Evolutionary conservation across 2,329 filamentous ascomycete genomes (phyloP).

Genomic region (Colletotrichum scovillei): DNA sequence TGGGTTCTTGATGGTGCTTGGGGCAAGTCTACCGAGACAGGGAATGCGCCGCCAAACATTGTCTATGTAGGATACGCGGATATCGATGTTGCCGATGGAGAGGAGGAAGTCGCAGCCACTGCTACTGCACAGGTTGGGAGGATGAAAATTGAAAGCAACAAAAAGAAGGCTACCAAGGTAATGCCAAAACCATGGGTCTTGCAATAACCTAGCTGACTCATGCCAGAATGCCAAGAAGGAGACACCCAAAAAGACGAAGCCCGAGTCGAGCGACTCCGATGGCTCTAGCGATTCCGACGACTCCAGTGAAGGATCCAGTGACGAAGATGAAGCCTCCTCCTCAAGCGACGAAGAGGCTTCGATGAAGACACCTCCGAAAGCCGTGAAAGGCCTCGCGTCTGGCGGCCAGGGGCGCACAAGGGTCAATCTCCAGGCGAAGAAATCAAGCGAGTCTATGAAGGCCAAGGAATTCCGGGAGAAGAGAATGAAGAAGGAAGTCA

Average conservation of each 20-base stretch:
- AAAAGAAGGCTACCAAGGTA: conserved; percentile 44
- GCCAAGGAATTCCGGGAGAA: conserved; percentile 65
- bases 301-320: conserved; percentile 24
- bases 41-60: conserved; percentile 59
- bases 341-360: conserved; percentile 11
- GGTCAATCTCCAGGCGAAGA: conserved; percentile 42
- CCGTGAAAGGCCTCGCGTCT: conserved; percentile 38
- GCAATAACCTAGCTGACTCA: conserved; percentile 15
- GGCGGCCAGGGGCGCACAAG: conserved; percentile 25
- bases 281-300: conserved; percentile 36
- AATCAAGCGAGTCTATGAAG: conserved; percentile 55
- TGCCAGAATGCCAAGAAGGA: conserved; percentile 35
- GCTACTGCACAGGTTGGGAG: conserved; percentile 46
- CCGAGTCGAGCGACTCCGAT: conserved; percentile 38
- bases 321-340: conserved; percentile 25
- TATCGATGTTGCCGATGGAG: conserved; percentile 52
- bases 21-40: conserved; percentile 28
- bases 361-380: conserved; percentile 22
- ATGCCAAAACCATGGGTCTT: conserved; percentile 10
- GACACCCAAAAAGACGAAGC: conserved; percentile 32
- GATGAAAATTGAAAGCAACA: conserved; percentile 48
- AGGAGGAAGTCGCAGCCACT: conserved; percentile 48
- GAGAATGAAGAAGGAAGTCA: conserved; percentile 74
- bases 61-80: conserved; percentile 68
- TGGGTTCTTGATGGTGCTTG: conserved; percentile 74